Percentiles rank a stretch among this genome's conserved stretches.
These are phyloP conservation scores for Kernera saxatilis DNA, from an alignment of 345 rosid genomes.

Conservation along the genomic window DNA sequence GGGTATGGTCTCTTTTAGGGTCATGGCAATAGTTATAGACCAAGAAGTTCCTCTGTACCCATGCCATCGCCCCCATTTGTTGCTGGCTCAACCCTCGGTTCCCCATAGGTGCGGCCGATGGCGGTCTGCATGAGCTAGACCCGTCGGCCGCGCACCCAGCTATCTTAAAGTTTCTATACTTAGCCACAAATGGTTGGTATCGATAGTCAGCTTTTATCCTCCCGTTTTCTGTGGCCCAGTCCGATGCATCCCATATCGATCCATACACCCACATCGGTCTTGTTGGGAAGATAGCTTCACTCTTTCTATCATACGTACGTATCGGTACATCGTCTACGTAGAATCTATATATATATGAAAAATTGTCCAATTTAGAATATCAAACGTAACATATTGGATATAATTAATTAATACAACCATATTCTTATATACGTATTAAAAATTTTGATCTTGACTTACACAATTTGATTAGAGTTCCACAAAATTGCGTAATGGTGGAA, in stretches of 20 bases:
- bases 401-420: neutral
- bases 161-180: constrained; percentile 57
- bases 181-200: constrained; percentile 77
- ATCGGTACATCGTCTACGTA: constrained; percentile 88
- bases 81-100: constrained; percentile 47
- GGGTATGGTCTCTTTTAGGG: constrained; percentile 64
- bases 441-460: constrained; percentile 36
- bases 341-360: constrained; percentile 39
- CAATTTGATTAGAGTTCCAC: constrained; percentile 67
- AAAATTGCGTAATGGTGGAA: constrained; percentile 70
- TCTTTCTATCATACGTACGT: constrained; percentile 61
- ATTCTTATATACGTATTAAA: neutral
- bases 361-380: neutral
- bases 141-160: constrained; percentile 44
- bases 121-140: constrained; percentile 43
- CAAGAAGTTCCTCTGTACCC: constrained; percentile 71
- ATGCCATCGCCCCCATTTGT: constrained; percentile 57
- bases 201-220: constrained; percentile 67
- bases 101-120: constrained; percentile 40
- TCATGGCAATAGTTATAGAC: constrained; percentile 82
- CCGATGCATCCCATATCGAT: constrained; percentile 90
- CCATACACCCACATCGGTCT: constrained; percentile 87
- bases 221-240: constrained; percentile 94
- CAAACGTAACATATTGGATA: neutral
- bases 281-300: constrained; percentile 56